A percentile compares a stretch with the other conserved stretches of the same genome.
Conservation (phyloP, 2,329 filamentous ascomycete species). For the Fusarium incarnatum region DNA sequence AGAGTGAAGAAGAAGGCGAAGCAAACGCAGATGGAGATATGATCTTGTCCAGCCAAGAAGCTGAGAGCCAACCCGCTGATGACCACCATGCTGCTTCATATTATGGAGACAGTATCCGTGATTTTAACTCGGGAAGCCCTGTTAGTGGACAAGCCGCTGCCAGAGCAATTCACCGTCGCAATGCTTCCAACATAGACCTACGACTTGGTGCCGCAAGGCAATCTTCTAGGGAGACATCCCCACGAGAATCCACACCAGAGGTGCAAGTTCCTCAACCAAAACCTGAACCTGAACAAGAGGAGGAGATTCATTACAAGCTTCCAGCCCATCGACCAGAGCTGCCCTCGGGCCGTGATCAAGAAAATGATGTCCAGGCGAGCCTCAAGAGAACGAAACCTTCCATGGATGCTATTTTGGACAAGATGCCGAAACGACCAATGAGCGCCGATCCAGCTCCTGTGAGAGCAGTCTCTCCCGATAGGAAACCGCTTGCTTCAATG, state of each 20-base stretch:
- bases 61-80: slow-evolving; percentile 55
- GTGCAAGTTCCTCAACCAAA: slow-evolving; percentile 19
- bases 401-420: slow-evolving; percentile 66
- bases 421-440: slow-evolving; percentile 64
- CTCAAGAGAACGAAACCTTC: slow-evolving; percentile 72
- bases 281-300: slow-evolving; percentile 46
- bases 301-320: slow-evolving; percentile 61
- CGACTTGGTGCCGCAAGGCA: slow-evolving; percentile 49
- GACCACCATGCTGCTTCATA: slow-evolving; percentile 57
- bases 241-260: slow-evolving; percentile 34
- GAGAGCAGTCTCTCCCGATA: slow-evolving; percentile 63
- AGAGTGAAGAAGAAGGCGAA: slow-evolving; percentile 65
- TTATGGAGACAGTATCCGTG: slow-evolving; percentile 57
- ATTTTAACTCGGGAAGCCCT: slow-evolving; percentile 70
- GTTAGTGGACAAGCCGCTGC: slow-evolving; percentile 61
- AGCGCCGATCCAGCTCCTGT: slow-evolving; percentile 57
- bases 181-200: slow-evolving; percentile 54
- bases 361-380: slow-evolving; percentile 81
- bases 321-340: slow-evolving; percentile 61
- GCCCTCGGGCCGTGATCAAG: slow-evolving; percentile 78
- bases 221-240: slow-evolving; percentile 46
- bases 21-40: slow-evolving; percentile 57
- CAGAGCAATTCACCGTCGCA: slow-evolving; percentile 57
- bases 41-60: slow-evolving; percentile 56
- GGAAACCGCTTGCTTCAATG: slow-evolving; percentile 66